Conservation (phyloP, 1,284 basidiomycete species). For the Apiotrichum porosum region DNA sequence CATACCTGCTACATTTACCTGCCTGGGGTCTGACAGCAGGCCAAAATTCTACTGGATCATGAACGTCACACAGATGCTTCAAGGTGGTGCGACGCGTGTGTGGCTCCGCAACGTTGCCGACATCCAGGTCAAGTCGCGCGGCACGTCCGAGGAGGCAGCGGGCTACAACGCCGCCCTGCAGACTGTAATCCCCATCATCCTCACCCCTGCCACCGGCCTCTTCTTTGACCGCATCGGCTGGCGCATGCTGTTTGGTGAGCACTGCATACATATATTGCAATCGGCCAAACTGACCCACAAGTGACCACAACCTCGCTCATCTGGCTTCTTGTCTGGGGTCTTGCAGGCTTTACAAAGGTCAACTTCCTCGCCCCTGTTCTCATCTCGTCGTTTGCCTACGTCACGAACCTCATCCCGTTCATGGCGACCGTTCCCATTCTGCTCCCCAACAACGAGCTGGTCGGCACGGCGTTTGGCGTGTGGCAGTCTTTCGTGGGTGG, state of each 20-base stretch:
- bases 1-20: not conserved
- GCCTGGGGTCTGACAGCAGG: constrained; percentile 19
- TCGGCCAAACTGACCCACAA: too few species aligned
- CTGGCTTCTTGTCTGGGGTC: constrained; percentile 47
- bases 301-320: constrained; percentile 14
- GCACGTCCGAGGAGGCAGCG: constrained; percentile 43
- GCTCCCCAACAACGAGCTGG: constrained; percentile 40
- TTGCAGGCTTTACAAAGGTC: constrained; percentile 48
- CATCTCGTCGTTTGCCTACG: constrained; percentile 28
- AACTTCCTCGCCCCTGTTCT: constrained; percentile 47
- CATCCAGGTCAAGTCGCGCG: constrained; percentile 46
- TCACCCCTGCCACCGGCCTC: constrained; percentile 45
- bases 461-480: constrained; percentile 51
- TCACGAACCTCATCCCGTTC: constrained; percentile 44
- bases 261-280: too few species aligned
- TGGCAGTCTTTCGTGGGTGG: constrained; percentile 45
- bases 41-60: constrained; percentile 42
- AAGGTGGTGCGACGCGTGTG: constrained; percentile 45
- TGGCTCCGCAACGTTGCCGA: constrained; percentile 49
- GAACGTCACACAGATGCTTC: constrained; percentile 28
- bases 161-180: constrained; percentile 49
- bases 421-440: constrained; percentile 49
- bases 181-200: constrained; percentile 50
- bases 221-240: constrained; percentile 43
- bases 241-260: constrained; percentile 31